Percentiles rank a stretch among this genome's conserved stretches.
These are phyloP conservation scores for Knoxdaviesia proteae DNA, from an alignment of 2,329 filamentous ascomycete genomes.

Conservation along the genomic window DNA sequence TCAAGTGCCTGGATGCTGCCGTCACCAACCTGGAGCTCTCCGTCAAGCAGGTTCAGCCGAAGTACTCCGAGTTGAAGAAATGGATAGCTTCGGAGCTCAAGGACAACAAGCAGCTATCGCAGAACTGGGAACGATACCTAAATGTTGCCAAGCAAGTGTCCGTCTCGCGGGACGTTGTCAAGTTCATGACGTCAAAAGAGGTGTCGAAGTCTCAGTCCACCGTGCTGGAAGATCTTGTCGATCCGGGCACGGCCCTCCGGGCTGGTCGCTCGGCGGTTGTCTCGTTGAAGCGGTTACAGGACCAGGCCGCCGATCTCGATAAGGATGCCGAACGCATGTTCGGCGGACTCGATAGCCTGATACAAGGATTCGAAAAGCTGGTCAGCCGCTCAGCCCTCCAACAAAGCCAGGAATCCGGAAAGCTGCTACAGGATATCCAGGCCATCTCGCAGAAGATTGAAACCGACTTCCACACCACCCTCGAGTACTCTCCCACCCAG, in stretches of 20 bases:
- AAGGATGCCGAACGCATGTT: constrained; percentile 38
- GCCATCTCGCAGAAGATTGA: constrained; percentile 71
- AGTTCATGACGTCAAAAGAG: constrained; percentile 35
- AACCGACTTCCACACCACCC: constrained; percentile 62
- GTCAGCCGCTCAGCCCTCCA: constrained; percentile 31
- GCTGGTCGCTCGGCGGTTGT: constrained; percentile 45
- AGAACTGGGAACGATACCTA: constrained; percentile 48
- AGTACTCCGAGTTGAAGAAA: constrained; percentile 46
- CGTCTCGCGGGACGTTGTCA: constrained; percentile 44
- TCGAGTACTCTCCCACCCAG: constrained; percentile 44
- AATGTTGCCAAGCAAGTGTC: constrained; percentile 41
- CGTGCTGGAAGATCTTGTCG: constrained; percentile 56
- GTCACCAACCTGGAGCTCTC: constrained; percentile 67
- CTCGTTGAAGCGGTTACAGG: constrained; percentile 36
- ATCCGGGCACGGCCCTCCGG: constrained; percentile 49
- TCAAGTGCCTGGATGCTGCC: constrained; percentile 64
- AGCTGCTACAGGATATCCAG: constrained; percentile 67
- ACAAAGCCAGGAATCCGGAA: constrained; percentile 40
- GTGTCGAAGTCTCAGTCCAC: constrained; percentile 22
- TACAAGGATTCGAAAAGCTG: constrained; percentile 40
- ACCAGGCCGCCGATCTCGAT: constrained; percentile 39
- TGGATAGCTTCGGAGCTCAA: constrained; percentile 48
- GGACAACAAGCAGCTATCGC: constrained; percentile 43
- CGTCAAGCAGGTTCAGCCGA: constrained; percentile 49
- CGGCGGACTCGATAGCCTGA: constrained; percentile 36